These are phyloP conservation scores for Artemisia tridentata DNA, from an alignment of 129 eudicot species.

Conservation along the genomic window DNA sequence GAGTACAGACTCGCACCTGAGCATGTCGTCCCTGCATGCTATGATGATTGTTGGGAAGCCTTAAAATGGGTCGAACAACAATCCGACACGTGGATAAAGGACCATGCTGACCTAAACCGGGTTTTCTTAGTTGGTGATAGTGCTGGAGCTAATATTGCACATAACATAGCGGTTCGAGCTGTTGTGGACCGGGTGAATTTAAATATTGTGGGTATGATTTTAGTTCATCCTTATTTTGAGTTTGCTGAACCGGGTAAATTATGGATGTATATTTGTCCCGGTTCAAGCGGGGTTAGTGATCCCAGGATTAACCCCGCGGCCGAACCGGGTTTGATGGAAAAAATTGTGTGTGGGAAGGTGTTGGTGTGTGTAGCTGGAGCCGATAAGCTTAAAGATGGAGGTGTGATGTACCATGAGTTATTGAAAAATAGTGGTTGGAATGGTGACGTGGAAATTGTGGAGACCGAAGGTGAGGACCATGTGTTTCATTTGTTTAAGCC, in stretches of 20 bases:
- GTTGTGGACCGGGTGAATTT: conserved; percentile 29
- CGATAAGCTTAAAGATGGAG: conserved; percentile 45
- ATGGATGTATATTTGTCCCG: conserved; percentile 46
- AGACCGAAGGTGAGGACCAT: conserved; percentile 47
- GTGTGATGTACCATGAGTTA: conserved; percentile 41
- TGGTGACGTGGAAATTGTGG: conserved; percentile 46
- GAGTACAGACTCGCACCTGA: conserved; percentile 59
- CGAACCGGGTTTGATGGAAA: conserved; percentile 30
- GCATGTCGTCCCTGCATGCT: conserved; percentile 42
- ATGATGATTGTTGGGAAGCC: conserved; percentile 56
- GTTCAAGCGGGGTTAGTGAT: conserved; percentile 40
- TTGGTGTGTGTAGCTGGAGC: conserved; percentile 44
- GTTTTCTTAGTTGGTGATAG: conserved; percentile 64
- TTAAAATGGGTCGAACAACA: conserved; percentile 46
- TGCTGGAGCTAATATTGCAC: conserved; percentile 57
- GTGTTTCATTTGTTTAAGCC: conserved; percentile 49
- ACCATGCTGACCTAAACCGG: conserved; percentile 40
- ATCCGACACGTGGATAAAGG: conserved; percentile 50
- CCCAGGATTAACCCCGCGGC: conserved; percentile 51
- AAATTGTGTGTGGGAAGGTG: conserved; percentile 44
- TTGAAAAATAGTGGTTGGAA: conserved; percentile 55
- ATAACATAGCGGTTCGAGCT: conserved; percentile 36
- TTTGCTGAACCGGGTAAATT: conserved; percentile 31
- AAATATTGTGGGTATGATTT: conserved; percentile 43
- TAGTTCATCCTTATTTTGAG: conserved; percentile 56